Evolutionary conservation across 371 early-diverging fungal species (phyloP).

Genomic region (Ordospora colligata): DNA sequence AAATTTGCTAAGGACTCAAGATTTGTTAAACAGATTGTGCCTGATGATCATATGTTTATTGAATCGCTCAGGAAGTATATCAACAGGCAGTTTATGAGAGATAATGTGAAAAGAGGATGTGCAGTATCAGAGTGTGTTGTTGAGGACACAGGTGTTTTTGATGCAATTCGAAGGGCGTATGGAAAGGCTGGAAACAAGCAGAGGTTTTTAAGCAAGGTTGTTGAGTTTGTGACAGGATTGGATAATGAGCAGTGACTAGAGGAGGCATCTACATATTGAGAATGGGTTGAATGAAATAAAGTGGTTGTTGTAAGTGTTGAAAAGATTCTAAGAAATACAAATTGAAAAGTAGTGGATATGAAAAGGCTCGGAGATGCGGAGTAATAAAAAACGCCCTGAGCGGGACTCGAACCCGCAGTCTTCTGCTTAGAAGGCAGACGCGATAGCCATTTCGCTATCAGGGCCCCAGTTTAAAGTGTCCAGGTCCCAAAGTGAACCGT

Average conservation of each 20-base stretch:
- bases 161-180: slow-evolving; percentile 19
- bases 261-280: too few relatives aligned
- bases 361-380: background rate
- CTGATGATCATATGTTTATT: slow-evolving; percentile 21
- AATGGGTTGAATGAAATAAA: background rate
- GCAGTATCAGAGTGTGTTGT: background rate
- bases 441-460: slow-evolving; percentile 42
- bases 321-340: too few relatives aligned
- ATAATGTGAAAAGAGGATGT: background rate
- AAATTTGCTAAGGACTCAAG: slow-evolving; percentile 13
- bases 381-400: slow-evolving; percentile 17
- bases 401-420: slow-evolving; percentile 44
- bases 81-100: slow-evolving; percentile 5
- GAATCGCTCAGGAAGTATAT: slow-evolving; percentile 8
- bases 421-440: slow-evolving; percentile 42
- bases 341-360: background rate
- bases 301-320: too few relatives aligned
- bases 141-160: slow-evolving; percentile 22
- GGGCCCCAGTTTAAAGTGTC: background rate
- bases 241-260: background rate
- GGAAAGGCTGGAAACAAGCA: slow-evolving; percentile 4
- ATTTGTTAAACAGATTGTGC: slow-evolving; percentile 16
- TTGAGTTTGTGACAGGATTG: slow-evolving; percentile 22
- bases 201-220: slow-evolving; percentile 27
- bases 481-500: background rate